These are phyloP conservation scores for Aspergillus sp. DNA, from an alignment of 2,329 filamentous ascomycete species.

Conservation along the genomic window DNA sequence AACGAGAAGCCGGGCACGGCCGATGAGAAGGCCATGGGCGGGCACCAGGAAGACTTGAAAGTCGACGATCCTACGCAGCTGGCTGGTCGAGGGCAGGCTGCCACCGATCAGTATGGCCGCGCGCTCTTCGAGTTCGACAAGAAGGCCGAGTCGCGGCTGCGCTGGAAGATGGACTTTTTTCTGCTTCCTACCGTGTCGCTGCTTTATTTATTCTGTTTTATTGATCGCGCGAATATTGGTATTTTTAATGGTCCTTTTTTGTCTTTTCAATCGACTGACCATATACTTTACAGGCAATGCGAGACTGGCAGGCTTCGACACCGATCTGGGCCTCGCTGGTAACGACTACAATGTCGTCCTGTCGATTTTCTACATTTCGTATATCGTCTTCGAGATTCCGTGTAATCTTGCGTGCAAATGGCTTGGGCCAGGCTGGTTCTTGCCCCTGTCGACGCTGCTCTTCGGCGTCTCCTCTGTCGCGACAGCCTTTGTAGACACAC, in stretches of 20 bases:
- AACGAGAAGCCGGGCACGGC: neutral
- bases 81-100: slow-evolving; percentile 47
- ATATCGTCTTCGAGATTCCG: slow-evolving; percentile 72
- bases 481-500: slow-evolving; percentile 64
- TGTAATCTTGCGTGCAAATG: slow-evolving; percentile 68
- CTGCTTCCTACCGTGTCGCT: slow-evolving; percentile 66
- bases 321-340: slow-evolving; percentile 58
- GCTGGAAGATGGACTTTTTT: slow-evolving; percentile 64
- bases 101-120: slow-evolving; percentile 54
- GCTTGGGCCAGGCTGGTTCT: slow-evolving; percentile 71
- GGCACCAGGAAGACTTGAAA: slow-evolving; percentile 19
- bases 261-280: too few relatives aligned
- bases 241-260: neutral
- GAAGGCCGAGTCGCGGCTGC: slow-evolving; percentile 57
- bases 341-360: slow-evolving; percentile 71
- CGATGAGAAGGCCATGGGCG: slow-evolving; percentile 21
- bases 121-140: slow-evolving; percentile 57
- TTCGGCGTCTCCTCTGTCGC: slow-evolving; percentile 66
- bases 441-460: slow-evolving; percentile 61
- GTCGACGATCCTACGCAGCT: slow-evolving; percentile 31
- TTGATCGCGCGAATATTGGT: slow-evolving; percentile 74
- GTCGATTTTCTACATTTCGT: slow-evolving; percentile 69
- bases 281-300: slow-evolving; percentile 58
- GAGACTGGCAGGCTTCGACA: slow-evolving; percentile 63
- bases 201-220: slow-evolving; percentile 72